Conservation (phyloP, 208 protist species). For the Wallacemonas sp. region DNA sequence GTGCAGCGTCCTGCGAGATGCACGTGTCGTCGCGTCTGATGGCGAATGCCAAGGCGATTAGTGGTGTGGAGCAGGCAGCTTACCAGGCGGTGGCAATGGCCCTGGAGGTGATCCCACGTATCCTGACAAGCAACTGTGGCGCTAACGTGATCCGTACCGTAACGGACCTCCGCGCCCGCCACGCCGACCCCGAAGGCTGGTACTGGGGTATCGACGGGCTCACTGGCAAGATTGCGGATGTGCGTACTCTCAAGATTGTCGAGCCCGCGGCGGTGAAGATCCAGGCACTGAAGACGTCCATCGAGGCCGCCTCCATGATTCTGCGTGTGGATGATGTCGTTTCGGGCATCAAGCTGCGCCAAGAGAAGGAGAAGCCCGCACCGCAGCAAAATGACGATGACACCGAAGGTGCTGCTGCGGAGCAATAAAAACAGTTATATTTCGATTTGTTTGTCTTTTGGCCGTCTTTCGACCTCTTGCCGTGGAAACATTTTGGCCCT, state of each 20-base stretch:
- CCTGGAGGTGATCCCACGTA: slow-evolving; percentile 96
- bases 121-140: slow-evolving; percentile 99
- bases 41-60: slow-evolving; percentile 94
- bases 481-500: too few relatives aligned
- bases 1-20: slow-evolving; percentile 99
- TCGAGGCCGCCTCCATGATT: slow-evolving; percentile 98
- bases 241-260: slow-evolving; percentile 95
- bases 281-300: slow-evolving; percentile 98
- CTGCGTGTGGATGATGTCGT: slow-evolving; percentile 99
- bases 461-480: not conserved
- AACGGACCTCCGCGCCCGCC: slow-evolving; percentile 97
- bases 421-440: slow-evolving; percentile 1
- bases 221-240: slow-evolving; percentile 95
- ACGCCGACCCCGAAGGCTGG: slow-evolving; percentile 83
- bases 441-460: not conserved
- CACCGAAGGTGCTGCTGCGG: slow-evolving; percentile 45
- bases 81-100: slow-evolving; percentile 96
- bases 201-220: slow-evolving; percentile 98
- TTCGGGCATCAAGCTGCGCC: slow-evolving; percentile 91
- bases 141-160: slow-evolving; percentile 97
- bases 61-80: slow-evolving; percentile 96
- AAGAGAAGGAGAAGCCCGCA: slow-evolving; percentile 59
- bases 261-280: slow-evolving; percentile 98
- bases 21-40: slow-evolving; percentile 91
- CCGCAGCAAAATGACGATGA: slow-evolving; percentile 57